Evolutionary conservation across 2,329 filamentous ascomycete species (phyloP).

Genomic region (Volutella citrinella): DNA sequence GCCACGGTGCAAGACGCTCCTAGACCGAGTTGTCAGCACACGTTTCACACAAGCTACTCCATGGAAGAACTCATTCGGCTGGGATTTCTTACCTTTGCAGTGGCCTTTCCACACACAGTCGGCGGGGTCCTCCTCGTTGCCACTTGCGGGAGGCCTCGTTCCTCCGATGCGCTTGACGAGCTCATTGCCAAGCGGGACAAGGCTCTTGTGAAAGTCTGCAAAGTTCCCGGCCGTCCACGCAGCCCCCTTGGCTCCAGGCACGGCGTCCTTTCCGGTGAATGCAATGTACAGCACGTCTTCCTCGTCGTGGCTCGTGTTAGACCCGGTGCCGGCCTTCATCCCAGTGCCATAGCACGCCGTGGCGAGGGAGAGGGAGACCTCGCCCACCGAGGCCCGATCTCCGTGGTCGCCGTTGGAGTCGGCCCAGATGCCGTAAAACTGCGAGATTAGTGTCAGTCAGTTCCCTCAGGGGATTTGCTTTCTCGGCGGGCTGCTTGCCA

Average conservation of each 20-base stretch:
- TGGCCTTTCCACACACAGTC: no score
- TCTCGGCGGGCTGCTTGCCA: slow-evolving; percentile 29
- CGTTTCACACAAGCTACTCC: no score
- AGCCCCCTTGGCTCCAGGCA: slow-evolving; percentile 49
- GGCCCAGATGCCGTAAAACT: slow-evolving; percentile 56
- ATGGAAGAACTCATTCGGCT: no score
- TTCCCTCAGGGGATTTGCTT: background rate
- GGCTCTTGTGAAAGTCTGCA: slow-evolving; percentile 35
- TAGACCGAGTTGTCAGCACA: no score
- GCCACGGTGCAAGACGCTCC: no score
- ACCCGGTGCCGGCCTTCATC: slow-evolving; percentile 41
- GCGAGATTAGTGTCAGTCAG: background rate
- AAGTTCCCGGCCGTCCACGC: slow-evolving; percentile 48
- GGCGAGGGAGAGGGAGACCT: slow-evolving; percentile 51
- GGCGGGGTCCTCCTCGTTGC: no score
- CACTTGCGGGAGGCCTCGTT: no score
- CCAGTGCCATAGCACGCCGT: slow-evolving; percentile 49
- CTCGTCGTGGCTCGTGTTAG: slow-evolving; percentile 41
- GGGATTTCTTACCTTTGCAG: no score
- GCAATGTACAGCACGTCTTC: slow-evolving; percentile 60
- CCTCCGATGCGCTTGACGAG: no score
- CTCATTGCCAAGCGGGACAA: no score
- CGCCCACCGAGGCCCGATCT: slow-evolving; percentile 41
- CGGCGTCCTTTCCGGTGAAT: slow-evolving; percentile 51
- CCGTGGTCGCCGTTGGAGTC: slow-evolving; percentile 53